These are phyloP conservation scores for Erodium maritimum DNA, from an alignment of 345 rosid species.

Conservation along the genomic window DNA sequence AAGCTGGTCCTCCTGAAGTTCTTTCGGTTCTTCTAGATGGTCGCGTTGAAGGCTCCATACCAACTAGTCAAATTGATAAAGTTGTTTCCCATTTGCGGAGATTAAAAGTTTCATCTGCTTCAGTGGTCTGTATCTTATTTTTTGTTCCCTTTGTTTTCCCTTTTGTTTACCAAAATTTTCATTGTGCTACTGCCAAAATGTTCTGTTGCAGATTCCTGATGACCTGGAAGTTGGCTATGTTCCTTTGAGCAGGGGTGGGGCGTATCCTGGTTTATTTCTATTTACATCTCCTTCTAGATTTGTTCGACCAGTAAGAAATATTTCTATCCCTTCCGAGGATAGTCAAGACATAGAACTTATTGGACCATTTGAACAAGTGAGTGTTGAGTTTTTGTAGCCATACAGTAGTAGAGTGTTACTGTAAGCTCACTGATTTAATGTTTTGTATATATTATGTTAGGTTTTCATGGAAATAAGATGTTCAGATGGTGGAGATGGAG, in stretches of 20 bases:
- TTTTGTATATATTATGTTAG: constrained; percentile 18
- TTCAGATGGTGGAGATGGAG: constrained; percentile 94
- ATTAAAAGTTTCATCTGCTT: constrained; percentile 66
- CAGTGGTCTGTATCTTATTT: constrained; percentile 44
- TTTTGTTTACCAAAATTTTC: neutral
- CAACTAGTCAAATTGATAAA: constrained; percentile 42
- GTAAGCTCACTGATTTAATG: too few species aligned
- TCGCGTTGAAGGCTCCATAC: constrained; percentile 59
- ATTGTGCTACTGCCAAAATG: constrained; percentile 5
- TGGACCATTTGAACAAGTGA: constrained; percentile 98
- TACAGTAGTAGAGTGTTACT: too few species aligned
- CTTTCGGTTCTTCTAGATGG: constrained; percentile 88
- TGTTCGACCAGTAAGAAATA: constrained; percentile 73
- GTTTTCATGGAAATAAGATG: constrained; percentile 96
- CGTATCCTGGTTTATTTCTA: constrained; percentile 82
- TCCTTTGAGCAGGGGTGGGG: constrained; percentile 82
- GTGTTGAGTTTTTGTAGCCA: neutral
- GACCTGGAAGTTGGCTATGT: constrained; percentile 94
- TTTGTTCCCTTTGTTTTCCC: constrained; percentile 6
- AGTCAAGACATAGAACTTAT: constrained; percentile 51
- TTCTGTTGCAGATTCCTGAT: constrained; percentile 56
- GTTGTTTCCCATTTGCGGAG: constrained; percentile 67
- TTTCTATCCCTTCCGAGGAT: constrained; percentile 30
- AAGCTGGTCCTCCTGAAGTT: constrained; percentile 74
- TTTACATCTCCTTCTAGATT: constrained; percentile 85